Evolutionary conservation across 75 land plant genomes (phyloP).

Genomic region (Sequoiadendron giganteum): DNA sequence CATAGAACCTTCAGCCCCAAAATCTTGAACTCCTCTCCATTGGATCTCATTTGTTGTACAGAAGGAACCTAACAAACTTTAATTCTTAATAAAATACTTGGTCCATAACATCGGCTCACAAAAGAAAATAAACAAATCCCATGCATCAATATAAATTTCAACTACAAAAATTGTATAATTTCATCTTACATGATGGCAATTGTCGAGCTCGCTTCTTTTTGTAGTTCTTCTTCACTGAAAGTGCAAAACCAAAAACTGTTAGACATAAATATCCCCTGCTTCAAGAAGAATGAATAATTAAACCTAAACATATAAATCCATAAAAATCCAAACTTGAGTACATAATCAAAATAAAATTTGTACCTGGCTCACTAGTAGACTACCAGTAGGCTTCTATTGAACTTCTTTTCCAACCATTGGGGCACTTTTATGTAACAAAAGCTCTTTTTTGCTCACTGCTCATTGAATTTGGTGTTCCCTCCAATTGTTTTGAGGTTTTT

Average conservation of each 20-base stretch:
- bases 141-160: not conserved
- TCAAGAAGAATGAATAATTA: not conserved
- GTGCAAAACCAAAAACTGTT: not conserved
- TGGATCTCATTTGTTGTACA: slow-evolving; percentile 37
- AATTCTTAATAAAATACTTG: not conserved
- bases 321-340: not conserved
- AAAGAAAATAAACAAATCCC: not conserved
- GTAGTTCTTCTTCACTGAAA: slow-evolving; percentile 64
- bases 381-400: slow-evolving; percentile 54
- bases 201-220: slow-evolving; percentile 55
- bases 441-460: slow-evolving; percentile 51
- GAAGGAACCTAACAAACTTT: not conserved
- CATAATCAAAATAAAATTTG: not conserved
- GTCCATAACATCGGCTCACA: not conserved
- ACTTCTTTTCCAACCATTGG: slow-evolving; percentile 59
- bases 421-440: slow-evolving; percentile 54
- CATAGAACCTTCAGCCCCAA: slow-evolving; percentile 40
- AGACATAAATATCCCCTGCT: not conserved
- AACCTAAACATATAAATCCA: not conserved
- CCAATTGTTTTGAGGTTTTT: slow-evolving; percentile 39
- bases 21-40: slow-evolving; percentile 51
- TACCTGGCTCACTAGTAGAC: slow-evolving; percentile 47
- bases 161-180: not conserved
- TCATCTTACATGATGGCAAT: slow-evolving; percentile 34
- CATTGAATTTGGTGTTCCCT: slow-evolving; percentile 57